phyloP scores from a whole-genome alignment of 768 basidiomycete species.

The Goffeauzyma gilvescens region DNA sequence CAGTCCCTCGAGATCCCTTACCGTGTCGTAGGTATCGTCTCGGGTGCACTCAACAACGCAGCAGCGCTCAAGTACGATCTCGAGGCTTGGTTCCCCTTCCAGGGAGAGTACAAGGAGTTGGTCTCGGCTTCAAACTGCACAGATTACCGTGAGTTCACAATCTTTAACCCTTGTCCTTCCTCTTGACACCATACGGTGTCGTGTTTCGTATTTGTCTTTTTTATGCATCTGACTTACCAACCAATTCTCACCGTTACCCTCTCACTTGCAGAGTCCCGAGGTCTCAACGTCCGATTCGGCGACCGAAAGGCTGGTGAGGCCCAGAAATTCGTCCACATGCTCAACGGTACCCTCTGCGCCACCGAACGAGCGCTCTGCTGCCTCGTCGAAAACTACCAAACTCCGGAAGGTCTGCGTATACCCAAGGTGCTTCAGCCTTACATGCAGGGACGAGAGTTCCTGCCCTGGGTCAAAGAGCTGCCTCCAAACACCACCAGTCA shows the following conservation, averaged over 20 bases:
- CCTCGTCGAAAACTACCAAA: conserved; percentile 97
- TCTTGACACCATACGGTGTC: not conserved
- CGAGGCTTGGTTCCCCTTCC: conserved; percentile 99
- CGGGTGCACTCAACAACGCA: conserved; percentile 87
- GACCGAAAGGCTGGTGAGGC: conserved; percentile 76
- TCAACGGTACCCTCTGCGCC: conserved; percentile 88
- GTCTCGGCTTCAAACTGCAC: conserved; percentile 98
- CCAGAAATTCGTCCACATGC: conserved; percentile 94
- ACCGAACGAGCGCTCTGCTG: conserved; percentile 94
- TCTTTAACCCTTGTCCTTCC: not conserved
- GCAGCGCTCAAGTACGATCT: conserved; percentile 94
- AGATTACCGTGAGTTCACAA: conserved; percentile 78
- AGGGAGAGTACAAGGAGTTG: conserved; percentile 85
- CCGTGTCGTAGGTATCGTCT: conserved; percentile 81
- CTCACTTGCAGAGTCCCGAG: conserved; percentile 54
- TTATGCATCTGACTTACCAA: not conserved
- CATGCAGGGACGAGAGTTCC: conserved; percentile 64
- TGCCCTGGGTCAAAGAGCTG: conserved; percentile 35
- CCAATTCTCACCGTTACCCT: not conserved
- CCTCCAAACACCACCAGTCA: conserved; percentile 27
- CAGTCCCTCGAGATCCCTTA: conserved; percentile 85
- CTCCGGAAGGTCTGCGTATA: conserved; percentile 76
- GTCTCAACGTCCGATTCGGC: conserved; percentile 82
- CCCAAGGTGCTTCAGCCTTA: conserved; percentile 81
- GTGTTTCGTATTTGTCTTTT: not conserved